These are phyloP conservation scores for Xylaria arbuscula DNA, from an alignment of 2,329 filamentous ascomycete species.

Conservation along the genomic window DNA sequence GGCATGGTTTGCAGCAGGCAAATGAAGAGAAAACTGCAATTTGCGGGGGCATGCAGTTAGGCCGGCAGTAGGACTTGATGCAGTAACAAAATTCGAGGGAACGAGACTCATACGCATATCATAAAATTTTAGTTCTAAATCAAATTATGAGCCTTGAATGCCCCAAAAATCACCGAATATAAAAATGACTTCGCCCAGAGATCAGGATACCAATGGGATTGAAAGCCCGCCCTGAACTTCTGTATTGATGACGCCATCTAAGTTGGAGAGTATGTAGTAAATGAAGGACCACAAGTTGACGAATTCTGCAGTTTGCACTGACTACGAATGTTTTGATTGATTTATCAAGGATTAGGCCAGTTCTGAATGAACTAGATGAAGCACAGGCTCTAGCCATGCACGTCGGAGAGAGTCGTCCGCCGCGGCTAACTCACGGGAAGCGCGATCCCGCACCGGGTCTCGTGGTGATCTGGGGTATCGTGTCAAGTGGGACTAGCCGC, in stretches of 20 bases:
- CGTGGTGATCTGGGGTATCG: slow-evolving; percentile 2
- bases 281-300: not conserved
- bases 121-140: too few species aligned
- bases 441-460: not conserved
- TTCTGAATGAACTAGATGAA: not conserved
- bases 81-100: too few species aligned
- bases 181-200: not conserved
- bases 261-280: not conserved
- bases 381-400: not conserved
- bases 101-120: too few species aligned
- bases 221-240: not conserved
- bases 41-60: too few species aligned
- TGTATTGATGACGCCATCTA: not conserved
- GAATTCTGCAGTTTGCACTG: not conserved
- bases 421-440: not conserved
- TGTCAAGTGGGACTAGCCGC: slow-evolving; percentile 1
- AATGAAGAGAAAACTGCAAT: too few species aligned
- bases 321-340: not conserved
- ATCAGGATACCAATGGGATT: not conserved
- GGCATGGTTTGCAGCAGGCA: too few species aligned
- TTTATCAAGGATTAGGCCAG: not conserved
- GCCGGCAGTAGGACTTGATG: too few species aligned
- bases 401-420: not conserved
- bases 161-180: not conserved
- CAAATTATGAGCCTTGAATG: not conserved